Percentiles rank a stretch among this genome's conserved stretches.
These are phyloP conservation scores for Lotus japonicus DNA, from an alignment of 306 rosid species.

Conservation along the genomic window DNA sequence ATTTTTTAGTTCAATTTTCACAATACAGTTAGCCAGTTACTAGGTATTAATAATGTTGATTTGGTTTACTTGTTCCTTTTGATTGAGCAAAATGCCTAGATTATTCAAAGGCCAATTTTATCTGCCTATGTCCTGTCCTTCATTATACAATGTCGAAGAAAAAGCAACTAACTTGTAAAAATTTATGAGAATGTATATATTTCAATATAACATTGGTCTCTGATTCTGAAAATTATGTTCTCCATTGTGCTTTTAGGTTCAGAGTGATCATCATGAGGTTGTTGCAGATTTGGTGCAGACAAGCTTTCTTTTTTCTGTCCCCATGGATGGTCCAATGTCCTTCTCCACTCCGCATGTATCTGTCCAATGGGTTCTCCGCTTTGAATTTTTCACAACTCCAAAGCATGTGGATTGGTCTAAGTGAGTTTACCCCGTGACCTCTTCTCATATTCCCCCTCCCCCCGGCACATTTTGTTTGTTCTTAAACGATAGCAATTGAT, in stretches of 20 bases:
- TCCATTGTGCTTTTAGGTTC: conserved; percentile 56
- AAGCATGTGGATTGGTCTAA: conserved; percentile 81
- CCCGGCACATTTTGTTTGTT: background rate
- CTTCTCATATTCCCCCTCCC: background rate
- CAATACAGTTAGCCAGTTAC: background rate
- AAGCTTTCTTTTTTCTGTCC: conserved; percentile 94
- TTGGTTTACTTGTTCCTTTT: conserved; percentile 4
- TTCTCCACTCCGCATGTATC: conserved; percentile 92
- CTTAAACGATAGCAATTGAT: background rate
- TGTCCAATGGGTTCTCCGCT: conserved; percentile 94
- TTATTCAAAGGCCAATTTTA: background rate
- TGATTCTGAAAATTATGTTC: conserved; percentile 19
- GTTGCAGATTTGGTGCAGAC: conserved; percentile 94
- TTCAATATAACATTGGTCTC: conserved; percentile 8
- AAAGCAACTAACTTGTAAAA: background rate
- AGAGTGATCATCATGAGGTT: conserved; percentile 92
- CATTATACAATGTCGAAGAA: background rate
- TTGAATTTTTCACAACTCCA: conserved; percentile 90
- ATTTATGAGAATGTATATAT: background rate
- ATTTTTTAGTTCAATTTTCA: too few species aligned
- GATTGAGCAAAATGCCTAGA: background rate
- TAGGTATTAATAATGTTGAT: background rate
- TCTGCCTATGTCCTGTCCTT: background rate
- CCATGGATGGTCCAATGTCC: conserved; percentile 99
- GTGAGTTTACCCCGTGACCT: conserved; percentile 30